Evolutionary conservation across 2,329 filamentous ascomycete genomes (phyloP), one percentile per base, ranked within the genome.

Genomic region (Mycosphaerella sp.): DNA sequence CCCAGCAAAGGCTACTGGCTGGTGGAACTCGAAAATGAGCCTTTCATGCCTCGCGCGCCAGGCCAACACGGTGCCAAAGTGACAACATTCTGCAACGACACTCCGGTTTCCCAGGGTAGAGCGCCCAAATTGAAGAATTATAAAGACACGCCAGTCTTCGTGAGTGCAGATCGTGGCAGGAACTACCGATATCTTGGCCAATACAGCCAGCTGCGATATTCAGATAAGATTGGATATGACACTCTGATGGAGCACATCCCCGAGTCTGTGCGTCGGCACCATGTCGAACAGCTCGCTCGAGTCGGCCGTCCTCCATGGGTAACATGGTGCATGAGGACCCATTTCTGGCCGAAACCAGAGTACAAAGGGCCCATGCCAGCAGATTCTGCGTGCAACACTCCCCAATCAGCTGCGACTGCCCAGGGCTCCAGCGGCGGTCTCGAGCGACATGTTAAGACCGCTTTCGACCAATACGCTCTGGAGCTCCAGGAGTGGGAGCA

Each of bases 31-130:
- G 46, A 56, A 0, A 56, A 62, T 36, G 74, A 78, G 49, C 74
- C 74, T 1, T 75, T 71, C 59, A 62, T 74, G 4, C 75, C 75
- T 0, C 49, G 55, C 1, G n/a, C 45, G 0, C 71, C 74, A 2
- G 73, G 74, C 48, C 41, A 65, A 17, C 73, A 77, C 52, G 75
- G 75, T 31, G 74, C 74, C 4, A 77, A 76, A 56, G 62, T 77
- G 7, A 74, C 71, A 1, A 69, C 73, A 0, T 73, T 77, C 66
- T 74, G 74, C 69, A 75, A 75, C 59, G 57, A 64, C 6, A 64
- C 67, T 3, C 62, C 64, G 0, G 62, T 66, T n/a, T 59, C 67
- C 6, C 56, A 54, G 1, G 64, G 60, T 6, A 53, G 58, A 2
- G 60, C 53, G 1, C 64, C 64, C 1, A 47, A 17, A 0, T 50